A percentile compares a stretch with the other conserved stretches of the same genome.
Conservation (phyloP, 1,284 basidiomycete genomes). For the Malassezia equina region DNA sequence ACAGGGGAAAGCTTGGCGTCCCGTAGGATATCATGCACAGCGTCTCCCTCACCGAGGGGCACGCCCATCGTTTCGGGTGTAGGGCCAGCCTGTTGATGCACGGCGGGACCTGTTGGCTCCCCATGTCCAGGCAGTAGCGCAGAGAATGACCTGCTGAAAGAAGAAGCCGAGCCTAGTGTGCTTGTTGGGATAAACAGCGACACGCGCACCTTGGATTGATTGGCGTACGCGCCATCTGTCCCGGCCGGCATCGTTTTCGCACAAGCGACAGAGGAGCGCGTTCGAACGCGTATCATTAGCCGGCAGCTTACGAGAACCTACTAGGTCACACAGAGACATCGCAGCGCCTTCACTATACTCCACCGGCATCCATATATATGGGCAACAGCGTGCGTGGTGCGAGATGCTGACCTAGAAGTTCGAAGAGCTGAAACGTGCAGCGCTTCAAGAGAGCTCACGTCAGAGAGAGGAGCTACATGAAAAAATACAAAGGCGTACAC, state of each 20-base stretch:
- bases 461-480: conserved; percentile 6
- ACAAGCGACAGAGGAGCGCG: background rate
- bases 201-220: background rate
- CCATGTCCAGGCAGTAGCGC: background rate
- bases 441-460: background rate
- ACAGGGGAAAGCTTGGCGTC: conserved; percentile 25
- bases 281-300: background rate
- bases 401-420: background rate
- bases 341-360: background rate
- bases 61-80: conserved; percentile 26
- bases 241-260: background rate
- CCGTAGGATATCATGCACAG: background rate
- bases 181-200: background rate
- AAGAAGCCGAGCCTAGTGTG: background rate
- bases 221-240: background rate
- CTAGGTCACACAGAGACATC: background rate
- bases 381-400: background rate
- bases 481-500: background rate
- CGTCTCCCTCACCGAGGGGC: conserved; percentile 10
- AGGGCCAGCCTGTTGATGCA: conserved; percentile 18
- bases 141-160: background rate
- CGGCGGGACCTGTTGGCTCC: background rate
- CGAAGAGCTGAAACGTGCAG: conserved; percentile 11
- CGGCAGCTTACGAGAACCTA: background rate
- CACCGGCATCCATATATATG: background rate